These are phyloP conservation scores for Thraustochytrium sp. DNA, from an alignment of 352 stramenopile genomes.

Conservation along the genomic window DNA sequence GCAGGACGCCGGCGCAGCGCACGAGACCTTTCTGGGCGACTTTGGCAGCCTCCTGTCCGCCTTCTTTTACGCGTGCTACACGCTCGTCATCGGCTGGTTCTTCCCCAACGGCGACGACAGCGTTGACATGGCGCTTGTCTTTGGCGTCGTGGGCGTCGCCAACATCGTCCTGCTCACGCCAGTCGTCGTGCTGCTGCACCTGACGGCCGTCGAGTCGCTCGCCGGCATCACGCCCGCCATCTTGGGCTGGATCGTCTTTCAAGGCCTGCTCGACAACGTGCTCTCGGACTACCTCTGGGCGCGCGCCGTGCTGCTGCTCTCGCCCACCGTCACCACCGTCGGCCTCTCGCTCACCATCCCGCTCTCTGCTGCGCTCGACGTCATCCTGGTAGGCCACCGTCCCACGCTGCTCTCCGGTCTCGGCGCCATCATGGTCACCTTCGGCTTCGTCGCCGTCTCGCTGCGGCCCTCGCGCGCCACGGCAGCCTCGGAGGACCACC, in stretches of 20 bases:
- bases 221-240: slow-evolving; percentile 63
- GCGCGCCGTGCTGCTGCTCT: slow-evolving; percentile 84
- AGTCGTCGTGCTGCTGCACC: slow-evolving; percentile 60
- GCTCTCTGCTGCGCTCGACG: slow-evolving; percentile 83
- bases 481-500: too few species aligned
- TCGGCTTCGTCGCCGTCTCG: slow-evolving; percentile 63
- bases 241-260: slow-evolving; percentile 69
- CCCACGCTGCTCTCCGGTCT: slow-evolving; percentile 60
- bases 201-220: slow-evolving; percentile 61
- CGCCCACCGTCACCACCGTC: slow-evolving; percentile 87
- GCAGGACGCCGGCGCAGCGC: not conserved
- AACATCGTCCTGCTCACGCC: slow-evolving; percentile 73
- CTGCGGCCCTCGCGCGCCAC: not conserved
- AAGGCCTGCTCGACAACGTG: slow-evolving; percentile 88
- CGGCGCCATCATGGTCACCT: slow-evolving; percentile 62
- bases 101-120: slow-evolving; percentile 17
- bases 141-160: slow-evolving; percentile 84
- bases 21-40: slow-evolving; percentile 8
- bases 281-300: slow-evolving; percentile 91
- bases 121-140: slow-evolving; percentile 73
- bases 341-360: slow-evolving; percentile 90
- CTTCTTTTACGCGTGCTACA: slow-evolving; percentile 44
- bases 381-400: slow-evolving; percentile 58
- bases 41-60: not conserved
- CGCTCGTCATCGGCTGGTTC: slow-evolving; percentile 36